Evolutionary conservation across 257 asterid species (phyloP).

Genomic region (Voacanga thouarsii): DNA sequence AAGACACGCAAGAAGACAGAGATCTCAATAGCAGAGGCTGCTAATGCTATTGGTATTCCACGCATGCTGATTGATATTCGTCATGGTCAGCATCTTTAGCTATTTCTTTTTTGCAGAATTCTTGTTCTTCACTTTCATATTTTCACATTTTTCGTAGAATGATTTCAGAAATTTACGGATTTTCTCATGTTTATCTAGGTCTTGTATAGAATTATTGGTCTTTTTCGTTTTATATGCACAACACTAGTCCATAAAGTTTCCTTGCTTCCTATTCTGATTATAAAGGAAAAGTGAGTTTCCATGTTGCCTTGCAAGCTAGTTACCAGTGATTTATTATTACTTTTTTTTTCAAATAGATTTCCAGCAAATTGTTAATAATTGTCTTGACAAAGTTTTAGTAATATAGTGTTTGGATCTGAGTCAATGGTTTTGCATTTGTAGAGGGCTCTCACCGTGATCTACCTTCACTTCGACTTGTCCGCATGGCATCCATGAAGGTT

Average conservation of each 20-base stretch:
- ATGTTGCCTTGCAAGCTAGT: not conserved
- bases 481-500: slow-evolving; percentile 80
- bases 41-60: slow-evolving; percentile 72
- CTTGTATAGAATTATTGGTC: not conserved
- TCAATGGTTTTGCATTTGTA: slow-evolving; percentile 32
- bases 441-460: slow-evolving; percentile 98
- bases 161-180: not conserved
- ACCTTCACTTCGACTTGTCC: slow-evolving; percentile 77
- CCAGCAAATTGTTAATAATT: not conserved
- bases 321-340: not conserved
- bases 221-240: no score
- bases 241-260: not conserved
- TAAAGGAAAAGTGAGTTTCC: not conserved
- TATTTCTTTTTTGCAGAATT: slow-evolving; percentile 13
- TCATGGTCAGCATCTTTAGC: slow-evolving; percentile 51
- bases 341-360: not conserved
- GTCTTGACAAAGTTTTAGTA: not conserved
- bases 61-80: slow-evolving; percentile 92
- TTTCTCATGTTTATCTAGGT: slow-evolving; percentile 3
- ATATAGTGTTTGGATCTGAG: slow-evolving; percentile 5
- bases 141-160: not conserved
- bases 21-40: slow-evolving; percentile 81
- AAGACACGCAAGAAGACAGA: slow-evolving; percentile 68
- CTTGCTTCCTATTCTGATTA: not conserved
- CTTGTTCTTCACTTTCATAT: not conserved